Evolutionary conservation across 345 rosid genomes (phyloP).

Genomic region (Sonneratia caseolaris): DNA sequence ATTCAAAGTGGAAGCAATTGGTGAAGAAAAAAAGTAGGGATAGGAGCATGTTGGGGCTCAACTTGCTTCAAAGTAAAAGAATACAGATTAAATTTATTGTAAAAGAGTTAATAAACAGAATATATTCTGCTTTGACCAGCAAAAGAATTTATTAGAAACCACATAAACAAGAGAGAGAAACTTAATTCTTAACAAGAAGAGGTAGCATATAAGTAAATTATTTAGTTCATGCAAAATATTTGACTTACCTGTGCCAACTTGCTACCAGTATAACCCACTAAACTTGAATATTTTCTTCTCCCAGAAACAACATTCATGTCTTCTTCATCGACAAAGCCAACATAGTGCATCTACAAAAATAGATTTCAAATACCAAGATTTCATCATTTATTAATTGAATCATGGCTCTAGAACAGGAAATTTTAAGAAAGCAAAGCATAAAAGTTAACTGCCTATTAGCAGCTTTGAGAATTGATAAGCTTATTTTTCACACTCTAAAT

Average conservation of each 20-base stretch:
- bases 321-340: constrained; percentile 80
- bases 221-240: neutral
- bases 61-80: too few relatives aligned
- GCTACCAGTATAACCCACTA: constrained; percentile 60
- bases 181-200: neutral
- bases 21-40: constrained; percentile 1
- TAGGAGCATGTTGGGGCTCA: neutral
- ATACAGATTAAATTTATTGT: too few relatives aligned
- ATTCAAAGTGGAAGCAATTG: neutral
- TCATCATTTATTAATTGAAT: neutral
- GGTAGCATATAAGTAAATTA: neutral
- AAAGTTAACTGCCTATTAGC: neutral
- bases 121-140: neutral
- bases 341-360: constrained; percentile 65
- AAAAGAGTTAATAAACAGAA: neutral
- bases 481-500: neutral
- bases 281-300: constrained; percentile 62
- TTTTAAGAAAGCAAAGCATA: neutral
- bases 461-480: neutral
- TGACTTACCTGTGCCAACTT: constrained; percentile 85
- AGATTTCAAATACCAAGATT: neutral
- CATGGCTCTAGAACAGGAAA: neutral
- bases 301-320: constrained; percentile 82
- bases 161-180: too few relatives aligned
- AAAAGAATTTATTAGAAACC: neutral